These are phyloP conservation scores for Dipodascus albidus DNA, from an alignment of 805 yeast species.

Conservation along the genomic window DNA sequence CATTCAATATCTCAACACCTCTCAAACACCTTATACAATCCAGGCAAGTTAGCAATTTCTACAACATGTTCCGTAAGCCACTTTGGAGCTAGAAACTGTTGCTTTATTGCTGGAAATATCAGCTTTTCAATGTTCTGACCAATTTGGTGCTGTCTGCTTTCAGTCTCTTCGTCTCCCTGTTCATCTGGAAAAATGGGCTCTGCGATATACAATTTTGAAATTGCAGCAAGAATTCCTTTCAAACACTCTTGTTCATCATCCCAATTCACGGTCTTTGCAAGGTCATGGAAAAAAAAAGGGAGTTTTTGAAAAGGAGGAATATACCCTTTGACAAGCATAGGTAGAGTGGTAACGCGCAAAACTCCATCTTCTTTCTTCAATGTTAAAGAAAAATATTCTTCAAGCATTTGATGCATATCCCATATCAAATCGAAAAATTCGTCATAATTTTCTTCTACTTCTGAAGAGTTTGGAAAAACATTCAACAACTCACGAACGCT, in stretches of 20 bases:
- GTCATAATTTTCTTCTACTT: constrained; percentile 14
- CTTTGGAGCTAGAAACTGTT: constrained; percentile 53
- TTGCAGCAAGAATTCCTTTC: constrained; percentile 47
- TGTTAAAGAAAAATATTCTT: constrained; percentile 61
- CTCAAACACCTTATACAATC: constrained; percentile 84
- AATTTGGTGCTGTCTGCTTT: constrained; percentile 21
- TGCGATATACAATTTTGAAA: constrained; percentile 68
- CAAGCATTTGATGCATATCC: constrained; percentile 63
- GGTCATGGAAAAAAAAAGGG: constrained; percentile 50
- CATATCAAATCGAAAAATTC: constrained; percentile 21
- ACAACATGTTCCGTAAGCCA: constrained; percentile 43
- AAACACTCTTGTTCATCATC: constrained; percentile 59
- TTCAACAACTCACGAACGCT: constrained; percentile 10
- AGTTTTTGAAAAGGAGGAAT: constrained; percentile 53
- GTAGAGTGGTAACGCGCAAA: constrained; percentile 38
- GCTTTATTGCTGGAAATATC: constrained; percentile 55
- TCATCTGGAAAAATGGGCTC: constrained; percentile 31
- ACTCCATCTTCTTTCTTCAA: constrained; percentile 25
- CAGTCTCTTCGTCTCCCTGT: constrained; percentile 9
- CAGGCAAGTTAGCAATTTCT: constrained; percentile 87
- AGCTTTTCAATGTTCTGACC: constrained; percentile 39
- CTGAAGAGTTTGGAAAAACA: constrained; percentile 14
- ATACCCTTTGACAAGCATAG: constrained; percentile 56
- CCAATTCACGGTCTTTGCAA: constrained; percentile 54
- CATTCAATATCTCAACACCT: constrained; percentile 63